Conservation (phyloP, 2,329 filamentous ascomycete species). For the Penicillium sp. region DNA sequence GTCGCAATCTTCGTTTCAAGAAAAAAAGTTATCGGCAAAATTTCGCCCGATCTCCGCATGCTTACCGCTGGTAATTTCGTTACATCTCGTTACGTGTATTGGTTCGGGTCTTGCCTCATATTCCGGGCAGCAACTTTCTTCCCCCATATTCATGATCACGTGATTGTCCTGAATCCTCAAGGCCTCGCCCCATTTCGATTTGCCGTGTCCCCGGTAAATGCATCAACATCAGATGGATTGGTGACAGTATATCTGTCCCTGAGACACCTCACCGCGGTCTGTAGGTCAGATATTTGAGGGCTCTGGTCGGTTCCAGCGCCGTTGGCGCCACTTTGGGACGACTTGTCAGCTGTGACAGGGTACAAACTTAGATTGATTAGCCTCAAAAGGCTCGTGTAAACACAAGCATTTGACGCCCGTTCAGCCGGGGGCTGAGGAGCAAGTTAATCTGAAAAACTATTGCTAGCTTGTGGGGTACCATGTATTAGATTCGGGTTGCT, state of each 20-base stretch:
- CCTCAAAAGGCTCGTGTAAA: neutral
- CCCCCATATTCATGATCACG: neutral
- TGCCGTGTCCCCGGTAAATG: neutral
- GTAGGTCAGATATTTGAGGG: neutral
- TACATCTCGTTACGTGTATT: slow-evolving; percentile 9
- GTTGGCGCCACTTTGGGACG: neutral
- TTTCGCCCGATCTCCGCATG: slow-evolving; percentile 14
- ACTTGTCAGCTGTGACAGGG: slow-evolving; percentile 1
- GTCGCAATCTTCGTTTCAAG: neutral
- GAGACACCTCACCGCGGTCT: neutral
- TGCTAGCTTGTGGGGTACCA: neutral
- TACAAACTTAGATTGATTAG: neutral
- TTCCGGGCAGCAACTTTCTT: neutral
- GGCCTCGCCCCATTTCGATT: neutral
- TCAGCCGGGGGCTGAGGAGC: neutral
- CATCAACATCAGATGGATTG: neutral
- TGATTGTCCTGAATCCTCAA: neutral
- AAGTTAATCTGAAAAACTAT: too few relatives aligned
- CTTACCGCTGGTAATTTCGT: slow-evolving; percentile 11
- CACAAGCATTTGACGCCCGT: slow-evolving; percentile 3
- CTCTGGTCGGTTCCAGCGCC: neutral
- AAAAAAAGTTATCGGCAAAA: slow-evolving; percentile 22
- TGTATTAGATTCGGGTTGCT: slow-evolving; percentile 5
- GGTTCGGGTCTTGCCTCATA: neutral
- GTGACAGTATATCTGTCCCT: neutral